phyloP scores from a whole-genome alignment of 495 filamentous ascomycete genomes.

The Aspergillus asperescens region DNA sequence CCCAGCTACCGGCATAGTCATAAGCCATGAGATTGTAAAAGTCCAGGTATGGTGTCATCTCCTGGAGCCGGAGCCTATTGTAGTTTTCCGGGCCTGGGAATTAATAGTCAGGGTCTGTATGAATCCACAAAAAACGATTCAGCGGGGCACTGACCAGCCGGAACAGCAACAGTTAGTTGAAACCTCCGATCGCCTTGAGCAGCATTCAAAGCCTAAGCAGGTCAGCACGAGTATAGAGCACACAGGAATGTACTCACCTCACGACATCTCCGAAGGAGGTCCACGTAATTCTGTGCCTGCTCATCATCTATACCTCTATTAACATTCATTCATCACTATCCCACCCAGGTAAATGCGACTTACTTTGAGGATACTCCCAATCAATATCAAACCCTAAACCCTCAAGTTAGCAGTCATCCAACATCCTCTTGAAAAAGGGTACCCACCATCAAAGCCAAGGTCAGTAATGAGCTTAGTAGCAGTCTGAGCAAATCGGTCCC shows the following conservation, averaged over 20 bases:
- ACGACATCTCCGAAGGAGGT: slow-evolving; percentile 62
- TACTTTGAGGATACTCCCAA: slow-evolving; percentile 54
- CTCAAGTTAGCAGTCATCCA: slow-evolving; percentile 9
- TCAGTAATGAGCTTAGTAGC: slow-evolving; percentile 65
- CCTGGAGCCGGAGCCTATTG: slow-evolving; percentile 54
- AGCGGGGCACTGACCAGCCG: slow-evolving; percentile 30
- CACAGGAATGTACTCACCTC: slow-evolving; percentile 27
- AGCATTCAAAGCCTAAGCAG: slow-evolving; percentile 49
- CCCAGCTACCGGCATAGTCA: slow-evolving; percentile 78
- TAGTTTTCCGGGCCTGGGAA: slow-evolving; percentile 55
- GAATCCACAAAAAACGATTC: not conserved
- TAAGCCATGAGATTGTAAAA: slow-evolving; percentile 81
- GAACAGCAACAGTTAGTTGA: slow-evolving; percentile 70
- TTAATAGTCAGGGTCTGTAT: not conserved
- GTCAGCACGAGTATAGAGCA: not conserved
- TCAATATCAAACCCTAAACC: slow-evolving; percentile 53
- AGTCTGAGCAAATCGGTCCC: slow-evolving; percentile 65
- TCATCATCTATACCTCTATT: slow-evolving; percentile 32
- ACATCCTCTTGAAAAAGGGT: not conserved
- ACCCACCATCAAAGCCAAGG: slow-evolving; percentile 55
- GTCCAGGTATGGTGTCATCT: slow-evolving; percentile 74
- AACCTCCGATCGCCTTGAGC: slow-evolving; percentile 59
- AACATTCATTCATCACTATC: slow-evolving; percentile 1
- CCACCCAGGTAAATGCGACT: not conserved
- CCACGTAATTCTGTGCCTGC: slow-evolving; percentile 66